Conservation (phyloP, 192 early-diverging fungal genomes). For the Haplosporangium gracile region DNA sequence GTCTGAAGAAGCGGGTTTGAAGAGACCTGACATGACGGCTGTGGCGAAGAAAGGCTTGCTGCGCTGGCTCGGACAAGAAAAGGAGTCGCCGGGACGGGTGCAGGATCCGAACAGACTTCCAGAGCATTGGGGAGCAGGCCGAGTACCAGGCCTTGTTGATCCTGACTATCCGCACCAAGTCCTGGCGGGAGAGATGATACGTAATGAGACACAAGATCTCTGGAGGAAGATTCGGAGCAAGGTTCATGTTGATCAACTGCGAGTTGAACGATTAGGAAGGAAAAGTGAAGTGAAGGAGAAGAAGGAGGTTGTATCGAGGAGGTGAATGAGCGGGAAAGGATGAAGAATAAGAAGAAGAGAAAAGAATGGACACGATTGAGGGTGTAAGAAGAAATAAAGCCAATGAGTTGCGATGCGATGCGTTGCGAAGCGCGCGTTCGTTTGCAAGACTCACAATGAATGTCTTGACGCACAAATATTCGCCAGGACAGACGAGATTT, state of each 20-base stretch:
- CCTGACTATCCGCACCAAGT: not conserved
- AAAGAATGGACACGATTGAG: not conserved
- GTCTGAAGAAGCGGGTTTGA: not conserved
- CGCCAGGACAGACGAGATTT: no score
- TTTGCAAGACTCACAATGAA: no score
- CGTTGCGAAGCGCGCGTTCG: not conserved
- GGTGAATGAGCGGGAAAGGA: not conserved
- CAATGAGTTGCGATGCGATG: not conserved
- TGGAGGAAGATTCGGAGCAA: not conserved
- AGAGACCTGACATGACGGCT: not conserved
- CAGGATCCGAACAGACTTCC: not conserved
- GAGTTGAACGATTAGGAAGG: not conserved
- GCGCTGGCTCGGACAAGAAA: not conserved
- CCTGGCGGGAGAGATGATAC: not conserved
- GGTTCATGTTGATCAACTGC: not conserved
- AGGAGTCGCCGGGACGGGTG: not conserved
- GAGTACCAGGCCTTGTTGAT: not conserved
- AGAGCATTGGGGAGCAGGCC: not conserved
- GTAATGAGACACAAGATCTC: not conserved
- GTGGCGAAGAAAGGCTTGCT: not conserved
- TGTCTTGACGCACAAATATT: no score
- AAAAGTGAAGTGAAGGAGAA: not conserved
- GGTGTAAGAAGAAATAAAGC: not conserved
- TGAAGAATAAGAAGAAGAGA: not conserved
- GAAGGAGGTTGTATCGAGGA: not conserved